Percentiles rank a stretch among this genome's conserved stretches.
These are phyloP conservation scores for Colletotrichum sp. DNA, from an alignment of 2,329 filamentous ascomycete genomes.

Conservation along the genomic window DNA sequence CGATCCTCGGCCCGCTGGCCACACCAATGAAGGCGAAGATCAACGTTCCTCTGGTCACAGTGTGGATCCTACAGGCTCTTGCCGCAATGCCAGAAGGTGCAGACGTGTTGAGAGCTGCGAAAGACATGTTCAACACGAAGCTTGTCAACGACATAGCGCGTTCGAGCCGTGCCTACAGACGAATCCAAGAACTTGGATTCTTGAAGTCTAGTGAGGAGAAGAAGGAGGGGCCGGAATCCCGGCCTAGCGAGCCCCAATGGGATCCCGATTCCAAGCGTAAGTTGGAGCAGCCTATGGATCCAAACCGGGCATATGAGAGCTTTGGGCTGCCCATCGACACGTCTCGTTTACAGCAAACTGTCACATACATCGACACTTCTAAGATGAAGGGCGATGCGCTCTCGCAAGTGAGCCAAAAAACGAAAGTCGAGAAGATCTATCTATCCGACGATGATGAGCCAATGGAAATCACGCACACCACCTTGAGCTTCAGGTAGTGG, in stretches of 20 bases:
- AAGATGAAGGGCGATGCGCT: background rate
- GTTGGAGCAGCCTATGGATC: background rate
- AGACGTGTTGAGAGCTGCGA: background rate
- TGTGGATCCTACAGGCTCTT: background rate
- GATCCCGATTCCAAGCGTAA: background rate
- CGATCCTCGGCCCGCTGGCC: background rate
- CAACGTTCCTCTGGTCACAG: background rate
- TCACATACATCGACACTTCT: background rate
- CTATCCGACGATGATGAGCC: background rate
- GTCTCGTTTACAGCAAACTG: background rate
- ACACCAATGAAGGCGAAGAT: background rate
- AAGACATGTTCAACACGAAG: background rate
- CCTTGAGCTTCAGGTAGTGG: background rate
- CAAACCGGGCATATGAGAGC: background rate
- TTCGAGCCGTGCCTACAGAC: background rate
- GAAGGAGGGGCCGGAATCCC: background rate
- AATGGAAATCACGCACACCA: background rate
- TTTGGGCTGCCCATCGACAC: background rate
- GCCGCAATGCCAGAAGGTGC: background rate
- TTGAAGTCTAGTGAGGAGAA: background rate
- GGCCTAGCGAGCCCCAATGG: background rate
- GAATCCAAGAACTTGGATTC: background rate
- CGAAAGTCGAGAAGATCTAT: background rate
- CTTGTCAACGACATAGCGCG: background rate
- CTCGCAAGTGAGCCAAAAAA: background rate